Conservation (phyloP, 2,329 filamentous ascomycete genomes). For the Hypomyces perniciosus region DNA sequence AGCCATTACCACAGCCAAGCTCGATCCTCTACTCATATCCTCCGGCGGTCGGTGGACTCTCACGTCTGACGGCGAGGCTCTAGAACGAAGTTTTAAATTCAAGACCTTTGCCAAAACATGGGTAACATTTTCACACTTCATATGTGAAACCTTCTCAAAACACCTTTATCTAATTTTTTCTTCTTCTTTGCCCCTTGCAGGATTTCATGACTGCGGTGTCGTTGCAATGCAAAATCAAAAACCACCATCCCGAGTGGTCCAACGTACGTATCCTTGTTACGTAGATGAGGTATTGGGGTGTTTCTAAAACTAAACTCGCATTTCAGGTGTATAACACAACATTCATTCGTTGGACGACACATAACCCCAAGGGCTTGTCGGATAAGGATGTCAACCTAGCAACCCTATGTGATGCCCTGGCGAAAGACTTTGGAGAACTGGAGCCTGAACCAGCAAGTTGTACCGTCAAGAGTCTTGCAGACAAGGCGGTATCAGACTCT, state of each 20-base stretch:
- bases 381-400: conserved; percentile 59
- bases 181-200: conserved; percentile 28
- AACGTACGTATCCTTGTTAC: conserved; percentile 45
- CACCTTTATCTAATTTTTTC: too few species aligned
- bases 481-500: conserved; percentile 38
- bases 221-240: conserved; percentile 59
- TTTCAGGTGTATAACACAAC: conserved; percentile 62
- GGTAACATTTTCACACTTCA: conserved; percentile 31
- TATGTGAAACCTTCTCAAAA: too few species aligned
- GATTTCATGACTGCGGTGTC: conserved; percentile 72
- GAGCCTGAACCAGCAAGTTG: conserved; percentile 29
- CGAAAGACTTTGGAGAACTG: conserved; percentile 50
- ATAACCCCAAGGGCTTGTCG: conserved; percentile 60
- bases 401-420: conserved; percentile 53
- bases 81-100: conserved; percentile 58
- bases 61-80: conserved; percentile 42
- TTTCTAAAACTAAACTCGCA: neutral
- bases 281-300: neutral
- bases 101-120: conserved; percentile 61
- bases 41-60: conserved; percentile 44
- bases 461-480: conserved; percentile 38
- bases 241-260: conserved; percentile 72
- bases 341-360: conserved; percentile 68
- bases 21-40: conserved; percentile 36
- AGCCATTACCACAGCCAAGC: conserved; percentile 26